Percentiles rank a stretch among this genome's conserved stretches.
Evolutionary conservation across 768 basidiomycete genomes (phyloP).

Genomic region (Trametes cubensis): DNA sequence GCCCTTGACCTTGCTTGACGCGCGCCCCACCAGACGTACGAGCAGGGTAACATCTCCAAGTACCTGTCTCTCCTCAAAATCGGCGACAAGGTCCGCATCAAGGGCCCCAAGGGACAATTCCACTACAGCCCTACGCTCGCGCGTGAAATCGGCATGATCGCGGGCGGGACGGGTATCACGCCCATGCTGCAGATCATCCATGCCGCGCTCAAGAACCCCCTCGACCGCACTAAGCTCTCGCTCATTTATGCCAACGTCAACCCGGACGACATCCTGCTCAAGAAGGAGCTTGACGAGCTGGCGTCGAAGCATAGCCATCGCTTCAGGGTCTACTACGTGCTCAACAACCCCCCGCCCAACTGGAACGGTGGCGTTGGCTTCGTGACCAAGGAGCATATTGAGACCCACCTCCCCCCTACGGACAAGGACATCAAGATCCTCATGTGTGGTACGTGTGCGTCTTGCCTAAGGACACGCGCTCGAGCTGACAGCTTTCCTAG

Average conservation of each 20-base stretch:
- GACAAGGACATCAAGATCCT: slow-evolving; percentile 72
- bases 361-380: slow-evolving; percentile 95
- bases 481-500: slow-evolving; percentile 36
- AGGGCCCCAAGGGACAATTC: slow-evolving; percentile 97
- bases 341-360: slow-evolving; percentile 88
- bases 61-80: slow-evolving; percentile 80
- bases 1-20: slow-evolving; percentile 7
- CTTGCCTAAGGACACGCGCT: neutral
- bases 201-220: slow-evolving; percentile 87
- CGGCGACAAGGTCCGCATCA: slow-evolving; percentile 86
- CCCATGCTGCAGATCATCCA: slow-evolving; percentile 99
- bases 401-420: slow-evolving; percentile 69
- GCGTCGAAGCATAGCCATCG: slow-evolving; percentile 58
- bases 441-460: slow-evolving; percentile 66
- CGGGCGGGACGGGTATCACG: slow-evolving; percentile 97
- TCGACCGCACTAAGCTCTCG: slow-evolving; percentile 77
- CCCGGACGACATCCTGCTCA: slow-evolving; percentile 89
- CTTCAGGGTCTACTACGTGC: slow-evolving; percentile 86
- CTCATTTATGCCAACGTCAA: slow-evolving; percentile 98
- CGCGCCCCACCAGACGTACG: slow-evolving; percentile 72
- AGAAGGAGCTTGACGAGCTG: slow-evolving; percentile 83
- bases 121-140: slow-evolving; percentile 73
- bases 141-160: slow-evolving; percentile 92
- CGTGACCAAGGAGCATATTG: slow-evolving; percentile 90
- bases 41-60: slow-evolving; percentile 95